Evolutionary conservation across 176 grass and related monocot genomes (phyloP), one percentile per base, ranked within the genome.

Genomic region (Typha latifolia): DNA sequence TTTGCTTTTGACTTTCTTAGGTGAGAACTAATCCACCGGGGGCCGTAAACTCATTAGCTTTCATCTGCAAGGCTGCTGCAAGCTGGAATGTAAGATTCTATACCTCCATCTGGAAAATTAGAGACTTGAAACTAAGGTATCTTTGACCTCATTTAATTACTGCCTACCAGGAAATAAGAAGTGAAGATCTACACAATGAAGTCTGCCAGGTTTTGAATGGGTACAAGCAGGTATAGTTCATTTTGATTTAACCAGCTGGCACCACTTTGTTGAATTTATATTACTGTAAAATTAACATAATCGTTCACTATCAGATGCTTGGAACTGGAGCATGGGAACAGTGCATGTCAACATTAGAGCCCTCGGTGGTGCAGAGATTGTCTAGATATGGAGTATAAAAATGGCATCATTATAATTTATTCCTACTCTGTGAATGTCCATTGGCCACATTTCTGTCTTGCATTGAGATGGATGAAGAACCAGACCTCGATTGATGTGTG

Each of bases 141-240:
- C 20, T 59, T 59, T 22, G 37, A 59, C 14, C 53, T 59, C n/a
- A 59, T 59, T 49, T 43, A 73, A 32, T 64, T 16, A 27, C 67
- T 64, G 23, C 76, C 32, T 49, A n/a, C 51, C 62, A 97, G 94
- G 94, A 92, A 74, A 92, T 97, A 79, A 89, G 87, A 76, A 92
- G 89, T 49, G 80, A 97, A 72, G 85, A 90, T 49, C 56, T 97
- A 69, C 83, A 85, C 72, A 74, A 79, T 12, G 94, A 97, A 80
- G 89, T 92, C 47, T 76, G 81, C 83, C 89, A 87, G 72, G 90
- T 97, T 80, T 67, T 97, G 75, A 84, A 84, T 68, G 94, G 85
- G 47, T 97, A 97, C 66, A 97, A 97, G 77, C 88, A 97, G 94
- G 94, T 97, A 92, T 20, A 32, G 10, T 14, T 43, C 4, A 32